Evolutionary conservation across 768 basidiomycete species (phyloP), one percentile per base, ranked within the genome.

Genomic region (Boletales sp.): DNA sequence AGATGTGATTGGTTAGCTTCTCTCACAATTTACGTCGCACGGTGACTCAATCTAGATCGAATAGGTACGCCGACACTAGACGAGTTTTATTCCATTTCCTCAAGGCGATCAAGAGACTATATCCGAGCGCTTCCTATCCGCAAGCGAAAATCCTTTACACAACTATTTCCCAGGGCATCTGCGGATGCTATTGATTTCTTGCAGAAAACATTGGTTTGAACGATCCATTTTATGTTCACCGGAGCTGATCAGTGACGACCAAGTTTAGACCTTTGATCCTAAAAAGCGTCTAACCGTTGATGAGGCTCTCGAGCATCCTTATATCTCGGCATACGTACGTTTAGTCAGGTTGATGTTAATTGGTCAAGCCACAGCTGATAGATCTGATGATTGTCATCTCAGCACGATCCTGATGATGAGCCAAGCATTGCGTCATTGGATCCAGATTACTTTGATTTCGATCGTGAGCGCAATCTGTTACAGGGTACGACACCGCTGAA

Each of bases 381-480:
- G 21, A 47, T n/a, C 11, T 38, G 24, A 27, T 27, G 6, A 27
- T 19, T 31, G 24, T 51, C 43, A 19, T 52, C 48, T 52, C 24
- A 87, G 83, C 89, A 92, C 58, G 91, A 93, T 63, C 84, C 92
- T 2, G 86, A 90, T 47, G 94, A 97, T 63, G 94, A 97, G 62
- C 94, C 94, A 2, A 73, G 74, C 27, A 85, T 87, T n/a, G 75
- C 81, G 37, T 84, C 89, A 10, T 78, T 97, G 40, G 85, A 84
- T 61, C 82, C 90, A 0, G 78, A 81, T 40, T 97, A 94, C 70
- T 97, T 97, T 68, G 87, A 92, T 58, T 95, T 94, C 61, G 93
- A 97, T 66, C 73, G 83, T 87, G 62, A 67, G 84, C 69, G 14
- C 18, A 9, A 37, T 35, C 36, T 31, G 42, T 41, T 38, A 34